Evolutionary conservation across 306 rosid genomes (phyloP).

Genomic region (Urtica urens): DNA sequence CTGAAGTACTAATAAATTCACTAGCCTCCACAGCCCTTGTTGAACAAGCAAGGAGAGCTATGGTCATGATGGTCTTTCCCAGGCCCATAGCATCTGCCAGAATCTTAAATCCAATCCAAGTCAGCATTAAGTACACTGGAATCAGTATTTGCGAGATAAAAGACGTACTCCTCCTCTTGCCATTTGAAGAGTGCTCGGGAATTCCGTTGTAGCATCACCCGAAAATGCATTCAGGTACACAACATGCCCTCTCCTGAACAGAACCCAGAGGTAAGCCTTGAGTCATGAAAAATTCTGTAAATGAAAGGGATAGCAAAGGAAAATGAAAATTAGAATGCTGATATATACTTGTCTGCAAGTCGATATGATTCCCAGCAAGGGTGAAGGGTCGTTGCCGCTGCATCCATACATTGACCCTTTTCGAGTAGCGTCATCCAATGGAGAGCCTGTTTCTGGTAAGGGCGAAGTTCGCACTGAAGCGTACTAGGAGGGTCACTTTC

Average conservation of each 20-base stretch:
- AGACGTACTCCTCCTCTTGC: conserved; percentile 91
- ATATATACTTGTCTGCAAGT: conserved; percentile 60
- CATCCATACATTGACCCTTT: conserved; percentile 58
- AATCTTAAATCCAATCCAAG: conserved; percentile 47
- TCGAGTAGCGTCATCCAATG: conserved; percentile 79
- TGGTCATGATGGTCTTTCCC: conserved; percentile 96
- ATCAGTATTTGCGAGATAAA: conserved; percentile 10
- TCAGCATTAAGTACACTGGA: conserved; percentile 12
- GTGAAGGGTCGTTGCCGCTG: conserved; percentile 70
- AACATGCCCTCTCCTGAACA: conserved; percentile 55
- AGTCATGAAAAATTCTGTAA: conserved; percentile 11
- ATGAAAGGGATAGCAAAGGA: conserved; percentile 1
- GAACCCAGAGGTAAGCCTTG: conserved; percentile 3
- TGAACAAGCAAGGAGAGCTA: conserved; percentile 64
- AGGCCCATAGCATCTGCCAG: conserved; percentile 98
- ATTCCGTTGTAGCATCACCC: conserved; percentile 76
- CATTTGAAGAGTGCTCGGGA: conserved; percentile 93
- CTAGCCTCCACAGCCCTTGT: conserved; percentile 36
- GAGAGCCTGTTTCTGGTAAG: conserved; percentile 91
- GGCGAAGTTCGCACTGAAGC: conserved; percentile 71
- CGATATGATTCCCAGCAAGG: conserved; percentile 95
- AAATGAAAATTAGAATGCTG: conserved; percentile 7
- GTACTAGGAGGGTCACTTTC: conserved; percentile 80
- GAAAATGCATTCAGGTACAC: conserved; percentile 85
- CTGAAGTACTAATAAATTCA: conserved; percentile 27